These are phyloP conservation scores for Coccomyxa sp. DNA, from an alignment of 139 green algal species.

Conservation along the genomic window DNA sequence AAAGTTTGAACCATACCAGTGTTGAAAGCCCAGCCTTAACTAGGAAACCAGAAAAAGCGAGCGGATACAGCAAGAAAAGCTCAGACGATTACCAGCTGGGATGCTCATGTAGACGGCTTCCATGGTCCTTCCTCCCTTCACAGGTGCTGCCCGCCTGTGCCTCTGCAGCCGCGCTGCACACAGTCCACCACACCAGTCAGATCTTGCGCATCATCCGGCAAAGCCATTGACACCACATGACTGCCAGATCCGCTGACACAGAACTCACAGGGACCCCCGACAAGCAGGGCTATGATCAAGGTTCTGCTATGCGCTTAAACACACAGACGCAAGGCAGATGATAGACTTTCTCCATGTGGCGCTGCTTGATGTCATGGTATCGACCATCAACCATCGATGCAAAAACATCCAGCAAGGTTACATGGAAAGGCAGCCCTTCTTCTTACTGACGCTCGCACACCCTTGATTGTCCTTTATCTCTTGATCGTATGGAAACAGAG, in stretches of 20 bases:
- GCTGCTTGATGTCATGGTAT: neutral
- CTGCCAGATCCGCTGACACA: neutral
- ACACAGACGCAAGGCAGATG: too few species aligned
- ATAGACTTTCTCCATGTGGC: too few species aligned
- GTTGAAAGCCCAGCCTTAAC: neutral
- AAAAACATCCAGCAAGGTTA: neutral
- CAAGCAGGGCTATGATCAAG: neutral
- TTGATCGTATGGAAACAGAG: neutral
- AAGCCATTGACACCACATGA: neutral
- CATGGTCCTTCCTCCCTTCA: slow-evolving; percentile 20
- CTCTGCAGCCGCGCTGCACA: slow-evolving; percentile 8
- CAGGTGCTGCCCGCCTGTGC: slow-evolving; percentile 6
- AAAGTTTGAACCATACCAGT: neutral
- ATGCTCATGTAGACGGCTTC: slow-evolving; percentile 34
- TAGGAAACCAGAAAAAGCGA: too few species aligned
- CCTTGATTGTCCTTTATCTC: neutral
- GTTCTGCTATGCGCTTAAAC: neutral
- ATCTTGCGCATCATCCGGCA: neutral
- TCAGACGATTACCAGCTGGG: too few species aligned
- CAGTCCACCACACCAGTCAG: too few species aligned
- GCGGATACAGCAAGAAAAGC: too few species aligned
- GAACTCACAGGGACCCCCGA: neutral
- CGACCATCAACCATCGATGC: neutral
- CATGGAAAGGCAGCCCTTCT: neutral
- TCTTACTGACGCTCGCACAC: neutral